phyloP scores from a whole-genome alignment of 1,139 yeast species.

The Protomyces lactucae-debilis region DNA sequence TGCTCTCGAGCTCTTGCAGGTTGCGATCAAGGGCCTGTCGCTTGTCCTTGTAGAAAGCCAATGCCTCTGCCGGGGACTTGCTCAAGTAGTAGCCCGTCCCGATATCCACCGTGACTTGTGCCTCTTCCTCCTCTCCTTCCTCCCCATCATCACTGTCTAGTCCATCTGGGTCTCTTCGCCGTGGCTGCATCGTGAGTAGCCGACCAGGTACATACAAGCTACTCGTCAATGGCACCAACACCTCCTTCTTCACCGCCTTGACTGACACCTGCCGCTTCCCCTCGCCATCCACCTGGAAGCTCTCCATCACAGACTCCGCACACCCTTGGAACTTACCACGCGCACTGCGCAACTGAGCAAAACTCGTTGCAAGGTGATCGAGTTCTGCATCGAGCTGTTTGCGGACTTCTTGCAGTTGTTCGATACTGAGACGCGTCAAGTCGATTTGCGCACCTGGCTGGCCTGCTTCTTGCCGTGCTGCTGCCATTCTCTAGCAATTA shows the following conservation, averaged over 20 bases:
- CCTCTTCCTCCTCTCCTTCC: constrained; percentile 42
- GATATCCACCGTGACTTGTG: constrained; percentile 79
- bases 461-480: background rate
- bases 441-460: constrained; percentile 42
- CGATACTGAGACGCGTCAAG: constrained; percentile 65
- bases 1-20: constrained; percentile 64
- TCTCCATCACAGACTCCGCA: constrained; percentile 58
- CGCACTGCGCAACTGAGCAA: constrained; percentile 79
- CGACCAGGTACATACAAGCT: constrained; percentile 87
- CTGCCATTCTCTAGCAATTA: background rate
- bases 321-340: constrained; percentile 80
- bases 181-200: constrained; percentile 37
- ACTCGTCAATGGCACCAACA: constrained; percentile 82
- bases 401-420: constrained; percentile 78
- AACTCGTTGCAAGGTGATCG: constrained; percentile 76
- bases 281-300: constrained; percentile 47
- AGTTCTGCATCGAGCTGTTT: constrained; percentile 80
- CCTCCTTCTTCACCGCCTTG: constrained; percentile 42
- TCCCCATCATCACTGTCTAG: background rate
- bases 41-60: constrained; percentile 67
- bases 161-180: background rate
- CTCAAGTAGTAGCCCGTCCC: constrained; percentile 96
- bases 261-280: constrained; percentile 32
- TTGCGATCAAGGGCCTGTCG: constrained; percentile 68
- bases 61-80: constrained; percentile 64